Evolutionary conservation across 768 basidiomycete species (phyloP).

Genomic region (Termitomyces sp.): DNA sequence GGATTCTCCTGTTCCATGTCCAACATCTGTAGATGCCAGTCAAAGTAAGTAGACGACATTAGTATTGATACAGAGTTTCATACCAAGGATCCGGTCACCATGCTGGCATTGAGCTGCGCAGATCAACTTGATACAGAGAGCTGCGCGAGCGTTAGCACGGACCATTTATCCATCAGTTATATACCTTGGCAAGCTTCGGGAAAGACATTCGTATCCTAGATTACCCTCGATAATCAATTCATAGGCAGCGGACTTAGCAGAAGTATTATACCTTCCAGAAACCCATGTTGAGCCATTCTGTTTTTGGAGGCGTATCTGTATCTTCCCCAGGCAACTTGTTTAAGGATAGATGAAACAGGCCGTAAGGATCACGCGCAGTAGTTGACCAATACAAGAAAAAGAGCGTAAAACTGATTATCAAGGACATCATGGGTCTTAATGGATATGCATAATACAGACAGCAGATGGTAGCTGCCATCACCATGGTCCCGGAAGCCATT

Average conservation of each 20-base stretch:
- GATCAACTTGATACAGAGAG: conserved; percentile 49
- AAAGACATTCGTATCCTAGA: conserved; percentile 42
- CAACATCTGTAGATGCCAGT: conserved; percentile 44
- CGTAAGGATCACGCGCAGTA: conserved; percentile 44
- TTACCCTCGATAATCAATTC: not conserved
- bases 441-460: not conserved
- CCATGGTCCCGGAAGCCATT: not conserved
- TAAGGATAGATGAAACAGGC: conserved; percentile 50
- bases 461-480: not conserved
- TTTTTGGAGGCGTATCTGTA: conserved; percentile 28
- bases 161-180: not conserved
- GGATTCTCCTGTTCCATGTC: conserved; percentile 66
- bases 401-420: conserved; percentile 2
- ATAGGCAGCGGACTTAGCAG: not conserved
- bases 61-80: conserved; percentile 1
- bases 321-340: conserved; percentile 38
- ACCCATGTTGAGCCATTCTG: conserved; percentile 73
- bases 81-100: conserved; percentile 51
- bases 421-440: not conserved
- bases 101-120: conserved; percentile 32
- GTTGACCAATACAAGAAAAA: not conserved
- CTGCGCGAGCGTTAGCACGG: conserved; percentile 12
- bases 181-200: conserved; percentile 59
- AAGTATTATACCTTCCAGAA: conserved; percentile 50
- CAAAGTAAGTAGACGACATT: not conserved